phyloP scores from a whole-genome alignment of 257 asterid genomes.

The Euphrasia confusa region DNA sequence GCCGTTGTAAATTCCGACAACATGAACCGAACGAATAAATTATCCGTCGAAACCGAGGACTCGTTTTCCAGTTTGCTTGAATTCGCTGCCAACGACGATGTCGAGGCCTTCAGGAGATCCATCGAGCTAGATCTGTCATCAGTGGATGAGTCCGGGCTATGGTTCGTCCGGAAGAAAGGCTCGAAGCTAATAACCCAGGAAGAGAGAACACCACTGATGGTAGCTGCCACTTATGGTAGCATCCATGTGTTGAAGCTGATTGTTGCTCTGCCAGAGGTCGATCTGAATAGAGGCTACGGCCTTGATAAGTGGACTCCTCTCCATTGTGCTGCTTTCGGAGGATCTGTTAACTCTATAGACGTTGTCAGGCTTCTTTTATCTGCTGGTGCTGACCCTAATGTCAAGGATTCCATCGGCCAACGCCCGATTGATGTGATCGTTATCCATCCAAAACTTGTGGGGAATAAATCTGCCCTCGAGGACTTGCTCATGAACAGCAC shows the following conservation, averaged over 20 bases:
- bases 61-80: slow-evolving; percentile 76
- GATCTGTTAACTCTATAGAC: slow-evolving; percentile 46
- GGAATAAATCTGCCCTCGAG: slow-evolving; percentile 50
- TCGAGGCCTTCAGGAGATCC: slow-evolving; percentile 57
- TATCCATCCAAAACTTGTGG: slow-evolving; percentile 47
- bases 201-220: slow-evolving; percentile 68
- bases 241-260: slow-evolving; percentile 55
- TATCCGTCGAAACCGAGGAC: slow-evolving; percentile 61
- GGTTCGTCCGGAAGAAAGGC: slow-evolving; percentile 60
- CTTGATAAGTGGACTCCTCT: slow-evolving; percentile 76
- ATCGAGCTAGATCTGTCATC: slow-evolving; percentile 58
- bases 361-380: slow-evolving; percentile 61
- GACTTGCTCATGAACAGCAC: slow-evolving; percentile 51
- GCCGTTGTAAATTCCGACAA: slow-evolving; percentile 23
- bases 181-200: slow-evolving; percentile 48
- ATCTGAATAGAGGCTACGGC: slow-evolving; percentile 69
- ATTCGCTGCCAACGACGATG: slow-evolving; percentile 75
- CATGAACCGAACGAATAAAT: slow-evolving; percentile 38
- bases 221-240: slow-evolving; percentile 70
- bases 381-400: slow-evolving; percentile 81
- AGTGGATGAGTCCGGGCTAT: slow-evolving; percentile 49
- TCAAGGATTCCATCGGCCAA: slow-evolving; percentile 54
- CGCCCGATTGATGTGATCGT: slow-evolving; percentile 66
- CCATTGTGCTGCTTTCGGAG: slow-evolving; percentile 88
- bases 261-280: slow-evolving; percentile 55